phyloP scores from a whole-genome alignment of 371 early-diverging fungal genomes.

The Actinomucor elegans region DNA sequence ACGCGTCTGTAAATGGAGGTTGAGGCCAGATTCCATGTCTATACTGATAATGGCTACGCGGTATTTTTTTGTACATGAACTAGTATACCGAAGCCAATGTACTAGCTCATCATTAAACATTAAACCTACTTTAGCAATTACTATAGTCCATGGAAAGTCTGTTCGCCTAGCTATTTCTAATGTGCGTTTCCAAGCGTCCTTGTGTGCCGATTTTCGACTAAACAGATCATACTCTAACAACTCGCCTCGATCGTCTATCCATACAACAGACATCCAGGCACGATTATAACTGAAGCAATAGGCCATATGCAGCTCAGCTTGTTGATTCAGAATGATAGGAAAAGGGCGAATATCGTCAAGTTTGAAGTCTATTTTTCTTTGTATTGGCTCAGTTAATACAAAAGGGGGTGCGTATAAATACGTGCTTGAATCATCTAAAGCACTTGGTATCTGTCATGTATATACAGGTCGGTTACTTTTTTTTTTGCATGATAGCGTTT shows the following conservation, averaged over 20 bases:
- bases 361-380: slow-evolving; percentile 27
- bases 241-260: slow-evolving; percentile 48
- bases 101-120: slow-evolving; percentile 38
- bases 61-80: not conserved
- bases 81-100: slow-evolving; percentile 9
- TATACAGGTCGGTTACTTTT: not conserved
- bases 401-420: slow-evolving; percentile 41
- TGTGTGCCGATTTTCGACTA: slow-evolving; percentile 19
- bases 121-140: slow-evolving; percentile 38
- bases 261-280: slow-evolving; percentile 45
- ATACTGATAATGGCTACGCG: slow-evolving; percentile 33
- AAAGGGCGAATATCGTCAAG: slow-evolving; percentile 15
- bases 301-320: slow-evolving; percentile 38
- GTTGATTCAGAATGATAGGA: slow-evolving; percentile 12
- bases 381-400: slow-evolving; percentile 33
- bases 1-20: slow-evolving; percentile 22
- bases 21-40: slow-evolving; percentile 41
- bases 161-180: slow-evolving; percentile 21
- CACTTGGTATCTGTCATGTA: not conserved
- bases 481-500: no score
- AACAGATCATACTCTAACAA: slow-evolving; percentile 30
- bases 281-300: slow-evolving; percentile 51
- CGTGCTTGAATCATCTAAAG: not conserved
- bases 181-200: slow-evolving; percentile 39
- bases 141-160: slow-evolving; percentile 23